Evolutionary conservation across 2,329 filamentous ascomycete genomes (phyloP), one percentile per base, ranked within the genome.

Genomic region (Pseudocercospora musae): DNA sequence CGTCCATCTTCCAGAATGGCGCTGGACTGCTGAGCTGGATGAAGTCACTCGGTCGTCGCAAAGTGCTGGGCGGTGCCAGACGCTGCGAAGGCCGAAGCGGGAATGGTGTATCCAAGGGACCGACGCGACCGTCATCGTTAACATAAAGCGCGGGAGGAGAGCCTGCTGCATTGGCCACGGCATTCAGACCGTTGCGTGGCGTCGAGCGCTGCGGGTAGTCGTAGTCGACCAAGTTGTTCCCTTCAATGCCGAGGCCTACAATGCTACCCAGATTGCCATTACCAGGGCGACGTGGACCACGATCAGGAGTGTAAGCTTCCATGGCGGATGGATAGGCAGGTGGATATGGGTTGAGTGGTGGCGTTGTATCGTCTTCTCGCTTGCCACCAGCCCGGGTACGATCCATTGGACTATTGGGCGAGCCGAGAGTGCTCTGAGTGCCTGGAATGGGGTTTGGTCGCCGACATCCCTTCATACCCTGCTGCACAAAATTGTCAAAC

Each of bases 1-100:
- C 89, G 44, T 89, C 87, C 75, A 90, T 95, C 75, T 91, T 92
- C 91, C 91, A 96, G 76, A 96, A 95, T 0, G 91, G 90, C 0
- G 91, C 91, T 0, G 91, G 91, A 31, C 89, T 92, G 69, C 89
- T 92, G 50, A 91, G 92, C 33, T 91, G 90, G 85, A 94, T 92
- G 74, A 92, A 91, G 71, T 92, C 89, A 72, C 89, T 93, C 9
- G 91, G 91, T 59, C 90, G 83, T 73, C 93, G 89, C 4, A 89
- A 87, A 5, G 91, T 94, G 71, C 89, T 92, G 0, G 91, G 90
- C 29, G 91, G 91, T 0, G 89, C 90, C 44, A 94, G 82, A 68
- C 85, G 86, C 29, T 91, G 90, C 18, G 70, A 73, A 25, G 74
- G 74, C 7, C 74, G 71, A 20, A 76, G 69, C 9, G 74, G 74